These are phyloP conservation scores for Lipomyces oligophaga DNA, from an alignment of 805 yeast genomes.

Conservation along the genomic window DNA sequence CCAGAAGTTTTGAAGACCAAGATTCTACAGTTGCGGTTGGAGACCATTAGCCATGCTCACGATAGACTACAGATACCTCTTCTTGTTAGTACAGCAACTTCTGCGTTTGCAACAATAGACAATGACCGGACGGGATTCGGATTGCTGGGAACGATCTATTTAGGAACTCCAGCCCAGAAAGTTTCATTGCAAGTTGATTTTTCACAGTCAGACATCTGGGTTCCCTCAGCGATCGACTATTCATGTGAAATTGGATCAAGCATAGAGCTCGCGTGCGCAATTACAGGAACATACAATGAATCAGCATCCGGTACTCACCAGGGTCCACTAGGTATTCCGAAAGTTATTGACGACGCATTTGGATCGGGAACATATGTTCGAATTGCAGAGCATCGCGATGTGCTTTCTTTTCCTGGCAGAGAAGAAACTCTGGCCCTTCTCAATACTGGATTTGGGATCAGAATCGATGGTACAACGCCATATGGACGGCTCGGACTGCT, in stretches of 20 bases:
- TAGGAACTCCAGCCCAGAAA: conserved; percentile 57
- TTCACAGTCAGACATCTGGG: conserved; percentile 72
- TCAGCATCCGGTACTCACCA: neutral
- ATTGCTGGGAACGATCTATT: conserved; percentile 34
- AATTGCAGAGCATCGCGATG: too few species aligned
- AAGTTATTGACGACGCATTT: conserved; percentile 42
- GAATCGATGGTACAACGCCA: conserved; percentile 10
- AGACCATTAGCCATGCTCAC: conserved; percentile 7
- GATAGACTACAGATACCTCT: conserved; percentile 1
- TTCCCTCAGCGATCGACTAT: conserved; percentile 30
- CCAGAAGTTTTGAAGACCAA: too few species aligned
- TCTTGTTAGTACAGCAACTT: neutral
- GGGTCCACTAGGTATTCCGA: conserved; percentile 29
- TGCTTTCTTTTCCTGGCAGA: neutral
- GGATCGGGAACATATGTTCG: conserved; percentile 57
- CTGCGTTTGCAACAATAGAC: neutral
- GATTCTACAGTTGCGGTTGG: conserved; percentile 2
- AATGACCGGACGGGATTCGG: conserved; percentile 16
- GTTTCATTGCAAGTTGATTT: conserved; percentile 61
- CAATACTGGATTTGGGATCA: conserved; percentile 10
- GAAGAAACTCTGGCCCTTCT: too few species aligned
- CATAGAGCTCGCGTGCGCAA: conserved; percentile 12
- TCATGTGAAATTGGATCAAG: conserved; percentile 1
- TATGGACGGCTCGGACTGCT: conserved; percentile 16
- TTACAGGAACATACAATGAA: conserved; percentile 6